These are phyloP conservation scores for Deinandra increscens DNA, from an alignment of 129 eudicot species.

Conservation along the genomic window DNA sequence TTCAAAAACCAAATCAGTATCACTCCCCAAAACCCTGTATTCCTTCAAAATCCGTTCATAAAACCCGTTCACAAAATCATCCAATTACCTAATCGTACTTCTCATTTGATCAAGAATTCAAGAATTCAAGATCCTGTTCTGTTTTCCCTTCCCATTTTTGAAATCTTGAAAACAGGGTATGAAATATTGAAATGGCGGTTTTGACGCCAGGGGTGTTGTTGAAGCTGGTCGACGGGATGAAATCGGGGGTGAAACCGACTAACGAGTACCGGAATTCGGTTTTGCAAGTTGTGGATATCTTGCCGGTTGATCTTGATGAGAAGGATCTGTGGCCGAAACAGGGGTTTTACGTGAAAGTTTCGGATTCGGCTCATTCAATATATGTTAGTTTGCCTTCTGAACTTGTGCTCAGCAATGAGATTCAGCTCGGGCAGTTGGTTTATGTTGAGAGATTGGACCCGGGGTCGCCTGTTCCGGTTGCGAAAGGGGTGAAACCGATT, in stretches of 20 bases:
- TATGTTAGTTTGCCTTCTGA: conserved; percentile 77
- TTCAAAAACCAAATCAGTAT: conserved; percentile 21
- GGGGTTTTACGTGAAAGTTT: conserved; percentile 73
- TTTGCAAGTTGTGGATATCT: conserved; percentile 74
- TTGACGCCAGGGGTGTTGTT: conserved; percentile 77
- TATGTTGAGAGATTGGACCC: conserved; percentile 69
- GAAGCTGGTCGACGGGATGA: conserved; percentile 68
- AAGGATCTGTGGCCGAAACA: conserved; percentile 75
- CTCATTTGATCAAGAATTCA: too few species aligned
- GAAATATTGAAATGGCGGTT: conserved; percentile 46
- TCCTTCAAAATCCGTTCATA: too few species aligned
- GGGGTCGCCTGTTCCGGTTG: conserved; percentile 83
- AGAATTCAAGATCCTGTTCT: too few species aligned
- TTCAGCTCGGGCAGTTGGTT: conserved; percentile 88
- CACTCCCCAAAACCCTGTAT: conserved; percentile 21
- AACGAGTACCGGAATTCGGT: conserved; percentile 69
- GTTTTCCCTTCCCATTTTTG: too few species aligned
- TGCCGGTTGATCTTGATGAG: conserved; percentile 89
- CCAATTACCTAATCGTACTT: background rate
- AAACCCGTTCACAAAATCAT: background rate
- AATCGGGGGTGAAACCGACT: conserved; percentile 62
- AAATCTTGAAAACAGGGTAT: background rate
- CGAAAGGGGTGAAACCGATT: conserved; percentile 66
- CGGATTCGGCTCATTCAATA: conserved; percentile 84
- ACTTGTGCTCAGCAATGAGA: conserved; percentile 67